Evolutionary conservation across 2,329 filamentous ascomycete genomes (phyloP), one percentile per base, ranked within the genome.

Genomic region (Botrytis aclada): DNA sequence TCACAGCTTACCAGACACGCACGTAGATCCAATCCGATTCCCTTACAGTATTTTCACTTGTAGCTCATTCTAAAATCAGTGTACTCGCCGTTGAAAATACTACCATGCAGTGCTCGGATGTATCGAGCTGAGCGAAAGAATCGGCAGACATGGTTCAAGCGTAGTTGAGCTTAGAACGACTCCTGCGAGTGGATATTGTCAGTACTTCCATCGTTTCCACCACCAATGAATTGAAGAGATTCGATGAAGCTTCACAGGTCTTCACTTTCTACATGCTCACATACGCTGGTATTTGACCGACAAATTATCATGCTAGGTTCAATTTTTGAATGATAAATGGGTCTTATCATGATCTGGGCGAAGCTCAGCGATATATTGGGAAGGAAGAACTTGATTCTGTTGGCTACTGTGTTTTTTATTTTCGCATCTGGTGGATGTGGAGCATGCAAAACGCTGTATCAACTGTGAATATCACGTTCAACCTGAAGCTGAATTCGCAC

Each of bases 181-280:
- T 51, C 10, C 47, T 51, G 25, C 3, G 22, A 51, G 47, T 14
- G 14, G 10, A 51, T 12, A 51, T 51, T 22, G 41, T 70, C 39
- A 70, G 67, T 51, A 62, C 54, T 20, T 47, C 54, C 62, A 47
- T 62, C 9, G 39, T 70, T 16, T 61, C 71, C n/a, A 74, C 69
- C 34, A 71, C 73, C 9, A 72, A 73, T 39, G 51, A 62, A 10
- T 61, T 71, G 8, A 58, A 61, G 22, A 67, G 71, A 22, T 74
- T 73, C 22, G 58, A 32, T 20, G 45, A 69, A 25, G 39, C 37
- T 18, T 65, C 41, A 12, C 73, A 69, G 74, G 39, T 74, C 25
- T 43, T 73, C 5, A 73, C 73, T 20, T 37, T 56, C 2, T 73
- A 73, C 41, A 47, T 73, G 20, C 25, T 74, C 22, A 73, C 71